Percentiles rank a stretch among this genome's conserved stretches.
These are phyloP conservation scores for Sarcomyxa edulis DNA, from an alignment of 768 basidiomycete genomes.

Conservation along the genomic window DNA sequence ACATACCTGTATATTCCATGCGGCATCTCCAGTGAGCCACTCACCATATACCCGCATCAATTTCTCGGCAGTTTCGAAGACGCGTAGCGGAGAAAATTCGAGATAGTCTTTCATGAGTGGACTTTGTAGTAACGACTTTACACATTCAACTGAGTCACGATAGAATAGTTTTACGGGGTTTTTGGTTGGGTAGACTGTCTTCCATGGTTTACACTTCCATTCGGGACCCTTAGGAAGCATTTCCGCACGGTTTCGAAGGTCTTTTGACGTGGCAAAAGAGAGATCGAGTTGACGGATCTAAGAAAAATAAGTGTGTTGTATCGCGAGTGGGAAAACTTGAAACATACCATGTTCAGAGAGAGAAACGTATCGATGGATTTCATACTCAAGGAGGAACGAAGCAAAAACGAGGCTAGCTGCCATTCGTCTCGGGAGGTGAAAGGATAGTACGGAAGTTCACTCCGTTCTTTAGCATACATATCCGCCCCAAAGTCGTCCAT, in stretches of 20 bases:
- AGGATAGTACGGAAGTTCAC: constrained; percentile 22
- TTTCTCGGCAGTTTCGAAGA: constrained; percentile 10
- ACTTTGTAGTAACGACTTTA: constrained; percentile 18
- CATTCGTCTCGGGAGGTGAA: constrained; percentile 24
- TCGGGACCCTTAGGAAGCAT: constrained; percentile 12
- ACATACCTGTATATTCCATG: constrained; percentile 17
- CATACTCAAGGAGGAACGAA: constrained; percentile 23
- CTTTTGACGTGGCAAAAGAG: constrained; percentile 11
- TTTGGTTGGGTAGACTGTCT: constrained; percentile 9
- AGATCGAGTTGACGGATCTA: no score
- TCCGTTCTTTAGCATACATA: constrained; percentile 12
- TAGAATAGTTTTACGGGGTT: constrained; percentile 15
- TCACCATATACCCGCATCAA: constrained; percentile 14
- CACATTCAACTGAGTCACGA: constrained; percentile 19
- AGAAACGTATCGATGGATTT: constrained; percentile 20
- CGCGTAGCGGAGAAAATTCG: constrained; percentile 9
- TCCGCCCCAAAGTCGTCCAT: constrained; percentile 22
- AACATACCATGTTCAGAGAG: constrained; percentile 19
- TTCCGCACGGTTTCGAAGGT: constrained; percentile 12
- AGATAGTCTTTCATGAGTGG: constrained; percentile 16
- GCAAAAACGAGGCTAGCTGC: constrained; percentile 24
- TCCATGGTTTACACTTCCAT: constrained; percentile 13
- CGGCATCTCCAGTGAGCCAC: constrained; percentile 16
- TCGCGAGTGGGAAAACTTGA: no score
- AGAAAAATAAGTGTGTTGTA: no score